These are phyloP conservation scores for Crithidia fasciculata DNA, from an alignment of 208 protist species.

Conservation along the genomic window DNA sequence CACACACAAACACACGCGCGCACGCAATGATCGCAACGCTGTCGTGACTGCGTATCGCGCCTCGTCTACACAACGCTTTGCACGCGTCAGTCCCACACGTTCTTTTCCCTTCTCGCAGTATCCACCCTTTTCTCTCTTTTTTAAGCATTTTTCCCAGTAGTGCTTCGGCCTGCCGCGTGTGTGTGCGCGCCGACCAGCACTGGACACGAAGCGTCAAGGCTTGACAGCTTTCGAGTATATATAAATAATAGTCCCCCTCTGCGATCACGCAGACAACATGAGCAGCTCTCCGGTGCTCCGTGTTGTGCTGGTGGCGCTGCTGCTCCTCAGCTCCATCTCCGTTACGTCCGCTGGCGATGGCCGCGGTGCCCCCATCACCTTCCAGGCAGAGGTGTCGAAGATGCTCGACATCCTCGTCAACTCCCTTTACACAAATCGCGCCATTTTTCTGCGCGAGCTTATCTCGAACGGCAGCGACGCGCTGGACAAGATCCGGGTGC, in stretches of 20 bases:
- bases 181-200: no score
- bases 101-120: neutral
- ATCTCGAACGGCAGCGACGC: slow-evolving; percentile 99
- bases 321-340: slow-evolving; percentile 43
- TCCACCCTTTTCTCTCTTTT: neutral
- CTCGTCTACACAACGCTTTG: neutral
- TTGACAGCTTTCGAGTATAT: no score
- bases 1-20: no score
- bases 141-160: no score
- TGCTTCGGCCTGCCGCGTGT: no score
- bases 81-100: neutral
- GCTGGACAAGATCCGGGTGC: slow-evolving; percentile 99
- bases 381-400: slow-evolving; percentile 97
- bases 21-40: neutral
- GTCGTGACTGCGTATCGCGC: neutral
- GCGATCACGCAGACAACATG: slow-evolving; percentile 4
- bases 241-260: no score
- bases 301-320: slow-evolving; percentile 40
- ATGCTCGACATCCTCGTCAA: slow-evolving; percentile 99
- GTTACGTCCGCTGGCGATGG: slow-evolving; percentile 27
- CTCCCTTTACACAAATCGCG: slow-evolving; percentile 99
- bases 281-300: slow-evolving; percentile 21
- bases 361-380: slow-evolving; percentile 75
- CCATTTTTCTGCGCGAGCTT: slow-evolving; percentile 99
- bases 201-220: no score